Percentiles rank a stretch among this genome's conserved stretches.
Conservation (phyloP, 2,329 filamentous ascomycete genomes). For the Pleurostoma richardsiae region DNA sequence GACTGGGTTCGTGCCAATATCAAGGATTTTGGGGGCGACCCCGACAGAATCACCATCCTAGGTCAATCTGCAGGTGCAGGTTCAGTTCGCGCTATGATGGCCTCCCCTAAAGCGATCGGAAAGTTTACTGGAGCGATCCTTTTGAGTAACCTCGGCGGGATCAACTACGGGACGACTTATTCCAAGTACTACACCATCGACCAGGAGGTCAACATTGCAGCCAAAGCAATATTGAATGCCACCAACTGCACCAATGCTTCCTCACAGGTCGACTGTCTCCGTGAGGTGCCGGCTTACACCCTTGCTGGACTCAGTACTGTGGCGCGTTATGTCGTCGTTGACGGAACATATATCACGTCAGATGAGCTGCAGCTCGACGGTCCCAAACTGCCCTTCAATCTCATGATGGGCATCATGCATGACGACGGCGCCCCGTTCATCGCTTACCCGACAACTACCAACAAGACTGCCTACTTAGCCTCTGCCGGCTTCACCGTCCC, state of each 20-base stretch:
- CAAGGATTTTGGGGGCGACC: constrained; percentile 50
- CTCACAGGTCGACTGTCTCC: constrained; percentile 48
- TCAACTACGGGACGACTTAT: constrained; percentile 52
- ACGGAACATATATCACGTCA: constrained; percentile 46
- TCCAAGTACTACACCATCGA: constrained; percentile 53
- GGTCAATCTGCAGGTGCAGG: constrained; percentile 49
- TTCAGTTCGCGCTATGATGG: constrained; percentile 45
- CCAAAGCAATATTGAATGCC: constrained; percentile 42
- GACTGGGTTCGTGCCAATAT: constrained; percentile 48
- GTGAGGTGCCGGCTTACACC: constrained; percentile 34
- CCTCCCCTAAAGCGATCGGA: constrained; percentile 37
- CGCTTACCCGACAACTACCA: constrained; percentile 32
- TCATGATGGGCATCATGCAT: constrained; percentile 50
- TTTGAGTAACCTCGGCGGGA: constrained; percentile 32
- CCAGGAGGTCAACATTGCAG: constrained; percentile 42
- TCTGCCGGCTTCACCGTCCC: constrained; percentile 23
- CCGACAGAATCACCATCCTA: constrained; percentile 49
- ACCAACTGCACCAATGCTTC: constrained; percentile 45
- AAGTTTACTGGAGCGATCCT: constrained; percentile 43
- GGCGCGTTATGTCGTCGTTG: constrained; percentile 51
- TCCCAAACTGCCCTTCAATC: constrained; percentile 40
- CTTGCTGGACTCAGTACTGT: constrained; percentile 32
- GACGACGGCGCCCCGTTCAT: constrained; percentile 53
- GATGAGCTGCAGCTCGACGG: constrained; percentile 40
- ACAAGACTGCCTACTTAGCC: constrained; percentile 24